Percentiles rank a stretch among this genome's conserved stretches.
Conservation (phyloP, 768 basidiomycete genomes). For the Coprinopsis cinerea region DNA sequence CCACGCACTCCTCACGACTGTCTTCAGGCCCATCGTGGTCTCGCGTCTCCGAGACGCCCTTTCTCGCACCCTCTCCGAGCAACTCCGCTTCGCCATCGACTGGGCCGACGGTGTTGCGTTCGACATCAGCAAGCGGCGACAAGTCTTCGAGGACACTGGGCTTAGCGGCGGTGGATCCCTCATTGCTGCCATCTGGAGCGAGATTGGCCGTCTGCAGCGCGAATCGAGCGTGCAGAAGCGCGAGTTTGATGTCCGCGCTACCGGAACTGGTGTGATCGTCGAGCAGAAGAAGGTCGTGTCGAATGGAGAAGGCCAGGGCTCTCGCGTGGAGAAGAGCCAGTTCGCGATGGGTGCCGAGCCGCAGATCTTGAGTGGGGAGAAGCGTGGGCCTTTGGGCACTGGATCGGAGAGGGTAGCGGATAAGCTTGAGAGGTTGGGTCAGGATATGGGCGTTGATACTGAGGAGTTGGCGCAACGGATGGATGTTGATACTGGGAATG, state of each 20-base stretch:
- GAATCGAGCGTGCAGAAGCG: constrained; percentile 24
- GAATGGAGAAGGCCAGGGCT: constrained; percentile 16
- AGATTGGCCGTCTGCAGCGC: constrained; percentile 52
- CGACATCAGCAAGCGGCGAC: constrained; percentile 50
- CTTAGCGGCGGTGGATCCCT: constrained; percentile 41
- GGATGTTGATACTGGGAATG: constrained; percentile 21
- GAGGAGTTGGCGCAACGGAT: constrained; percentile 15
- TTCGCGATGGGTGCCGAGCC: constrained; percentile 72
- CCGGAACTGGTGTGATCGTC: constrained; percentile 59
- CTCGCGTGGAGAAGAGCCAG: constrained; percentile 18
- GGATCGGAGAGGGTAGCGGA: constrained; percentile 38
- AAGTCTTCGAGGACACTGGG: constrained; percentile 65
- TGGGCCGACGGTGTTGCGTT: constrained; percentile 51
- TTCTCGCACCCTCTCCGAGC: constrained; percentile 50
- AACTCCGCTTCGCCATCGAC: constrained; percentile 47
- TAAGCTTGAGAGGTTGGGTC: constrained; percentile 25
- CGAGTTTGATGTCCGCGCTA: constrained; percentile 44
- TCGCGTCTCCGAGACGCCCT: constrained; percentile 54
- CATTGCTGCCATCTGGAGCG: constrained; percentile 64
- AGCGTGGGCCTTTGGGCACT: constrained; percentile 60
- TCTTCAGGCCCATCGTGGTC: constrained; percentile 60
- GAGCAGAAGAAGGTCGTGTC: constrained; percentile 34
- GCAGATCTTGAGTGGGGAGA: constrained; percentile 62
- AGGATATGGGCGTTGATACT: constrained; percentile 24
- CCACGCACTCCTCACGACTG: constrained; percentile 52